Evolutionary conservation across 345 rosid genomes (phyloP).

Genomic region (Aurinia saxatilis): DNA sequence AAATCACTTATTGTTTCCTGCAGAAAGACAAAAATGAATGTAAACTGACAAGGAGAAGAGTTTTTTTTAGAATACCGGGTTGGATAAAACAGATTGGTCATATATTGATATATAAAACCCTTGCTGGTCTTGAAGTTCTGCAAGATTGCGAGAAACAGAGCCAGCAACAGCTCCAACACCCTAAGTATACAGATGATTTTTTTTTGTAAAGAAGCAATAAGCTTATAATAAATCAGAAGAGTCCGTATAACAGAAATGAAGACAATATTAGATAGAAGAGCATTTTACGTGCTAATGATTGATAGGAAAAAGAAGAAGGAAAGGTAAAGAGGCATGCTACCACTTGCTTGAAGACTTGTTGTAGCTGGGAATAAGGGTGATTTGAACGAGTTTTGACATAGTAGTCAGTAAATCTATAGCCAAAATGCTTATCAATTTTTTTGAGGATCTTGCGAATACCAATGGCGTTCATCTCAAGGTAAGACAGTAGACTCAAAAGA

Average conservation of each 20-base stretch:
- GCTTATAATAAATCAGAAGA: neutral
- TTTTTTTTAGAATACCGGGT: no score
- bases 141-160: slow-evolving; percentile 91
- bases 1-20: no score
- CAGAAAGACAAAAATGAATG: neutral
- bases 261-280: no score
- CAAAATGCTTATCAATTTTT: slow-evolving; percentile 90
- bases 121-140: slow-evolving; percentile 82
- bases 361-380: slow-evolving; percentile 96
- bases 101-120: slow-evolving; percentile 91
- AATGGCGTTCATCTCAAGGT: slow-evolving; percentile 74
- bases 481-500: slow-evolving; percentile 69
- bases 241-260: no score
- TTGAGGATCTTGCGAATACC: slow-evolving; percentile 90
- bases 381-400: slow-evolving; percentile 93
- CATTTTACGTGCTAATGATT: no score
- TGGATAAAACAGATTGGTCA: slow-evolving; percentile 56
- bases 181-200: slow-evolving; percentile 33
- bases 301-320: no score
- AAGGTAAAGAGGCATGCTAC: slow-evolving; percentile 35
- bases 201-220: no score
- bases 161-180: slow-evolving; percentile 97
- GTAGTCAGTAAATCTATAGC: slow-evolving; percentile 77
- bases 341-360: slow-evolving; percentile 97
- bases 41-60: slow-evolving; percentile 29